Conservation (phyloP, 805 yeast genomes). For the Spathaspora gorwiae region DNA sequence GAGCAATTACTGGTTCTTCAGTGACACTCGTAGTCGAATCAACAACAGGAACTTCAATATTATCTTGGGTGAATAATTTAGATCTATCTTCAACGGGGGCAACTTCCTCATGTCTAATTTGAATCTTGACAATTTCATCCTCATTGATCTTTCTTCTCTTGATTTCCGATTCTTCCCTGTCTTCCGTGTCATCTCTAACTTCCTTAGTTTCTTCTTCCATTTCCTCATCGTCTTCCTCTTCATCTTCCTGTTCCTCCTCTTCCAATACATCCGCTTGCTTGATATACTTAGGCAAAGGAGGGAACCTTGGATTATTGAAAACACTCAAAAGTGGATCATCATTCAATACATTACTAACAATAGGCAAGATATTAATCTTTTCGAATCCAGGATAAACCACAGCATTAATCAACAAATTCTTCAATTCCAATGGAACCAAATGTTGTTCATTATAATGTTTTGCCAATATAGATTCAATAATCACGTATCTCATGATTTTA, state of each 20-base stretch:
- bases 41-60: background rate
- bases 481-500: conserved; percentile 41
- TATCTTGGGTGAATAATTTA: conserved; percentile 1
- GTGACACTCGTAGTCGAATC: conserved; percentile 1
- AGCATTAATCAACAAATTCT: conserved; percentile 42
- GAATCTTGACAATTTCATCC: background rate
- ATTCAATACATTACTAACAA: conserved; percentile 51
- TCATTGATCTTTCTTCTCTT: conserved; percentile 11
- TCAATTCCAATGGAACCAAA: conserved; percentile 29
- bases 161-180: conserved; percentile 25
- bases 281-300: conserved; percentile 37
- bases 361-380: conserved; percentile 64
- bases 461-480: conserved; percentile 32
- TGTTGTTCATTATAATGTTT: conserved; percentile 18
- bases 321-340: conserved; percentile 52
- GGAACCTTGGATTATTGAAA: conserved; percentile 73
- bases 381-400: conserved; percentile 67
- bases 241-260: conserved; percentile 34
- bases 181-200: conserved; percentile 21
- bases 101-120: background rate
- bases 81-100: conserved; percentile 1
- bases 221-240: conserved; percentile 33
- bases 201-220: conserved; percentile 41
- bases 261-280: conserved; percentile 32
- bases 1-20: conserved; percentile 5